A percentile compares a stretch with the other conserved stretches of the same genome.
Evolutionary conservation across 768 basidiomycete species (phyloP).

Genomic region (Kwoniella heveanensis): DNA sequence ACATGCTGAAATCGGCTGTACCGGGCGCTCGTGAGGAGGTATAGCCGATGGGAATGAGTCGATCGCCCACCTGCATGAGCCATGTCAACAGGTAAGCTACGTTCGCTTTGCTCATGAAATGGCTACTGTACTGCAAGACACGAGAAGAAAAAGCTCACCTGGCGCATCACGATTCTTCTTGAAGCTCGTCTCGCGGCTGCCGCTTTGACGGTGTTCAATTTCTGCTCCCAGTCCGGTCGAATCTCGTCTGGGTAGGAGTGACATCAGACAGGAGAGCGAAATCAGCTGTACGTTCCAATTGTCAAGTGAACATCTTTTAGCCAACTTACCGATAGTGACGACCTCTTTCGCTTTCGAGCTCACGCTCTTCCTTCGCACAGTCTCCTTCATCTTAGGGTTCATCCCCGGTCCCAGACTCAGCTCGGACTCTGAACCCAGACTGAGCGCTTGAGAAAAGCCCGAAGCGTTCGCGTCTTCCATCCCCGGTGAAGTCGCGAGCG

Average conservation of each 20-base stretch:
- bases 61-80: slow-evolving; percentile 72
- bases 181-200: slow-evolving; percentile 95
- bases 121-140: no score
- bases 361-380: slow-evolving; percentile 72
- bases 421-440: slow-evolving; percentile 36
- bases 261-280: no score
- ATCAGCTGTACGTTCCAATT: not conserved
- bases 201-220: slow-evolving; percentile 88
- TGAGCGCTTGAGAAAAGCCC: slow-evolving; percentile 39
- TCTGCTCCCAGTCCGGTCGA: slow-evolving; percentile 96
- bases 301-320: no score
- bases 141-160: slow-evolving; percentile 56
- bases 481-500: slow-evolving; percentile 35
- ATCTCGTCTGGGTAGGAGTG: slow-evolving; percentile 88
- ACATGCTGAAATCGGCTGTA: slow-evolving; percentile 50
- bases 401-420: slow-evolving; percentile 41
- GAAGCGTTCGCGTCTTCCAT: slow-evolving; percentile 32
- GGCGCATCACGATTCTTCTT: slow-evolving; percentile 94
- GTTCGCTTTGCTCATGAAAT: no score
- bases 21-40: slow-evolving; percentile 67
- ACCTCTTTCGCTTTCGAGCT: slow-evolving; percentile 83
- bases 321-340: slow-evolving; percentile 77
- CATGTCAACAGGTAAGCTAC: not conserved
- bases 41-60: slow-evolving; percentile 93
- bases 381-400: slow-evolving; percentile 50